phyloP scores from a whole-genome alignment of 2,329 filamentous ascomycete species.

The Neoscytalidium dimidiatum region DNA sequence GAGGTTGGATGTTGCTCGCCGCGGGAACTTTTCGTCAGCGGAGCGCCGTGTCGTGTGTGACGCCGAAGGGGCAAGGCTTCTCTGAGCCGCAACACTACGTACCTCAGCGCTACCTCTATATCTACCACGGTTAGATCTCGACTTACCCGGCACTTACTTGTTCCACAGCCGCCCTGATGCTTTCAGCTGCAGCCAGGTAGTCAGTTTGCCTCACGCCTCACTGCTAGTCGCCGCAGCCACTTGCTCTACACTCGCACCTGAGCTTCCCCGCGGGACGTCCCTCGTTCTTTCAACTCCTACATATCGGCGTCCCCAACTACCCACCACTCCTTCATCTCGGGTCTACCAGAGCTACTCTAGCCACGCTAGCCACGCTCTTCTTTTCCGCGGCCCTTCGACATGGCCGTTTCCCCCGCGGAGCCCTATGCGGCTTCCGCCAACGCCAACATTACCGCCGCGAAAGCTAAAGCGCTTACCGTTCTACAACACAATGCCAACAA shows the following conservation, averaged over 20 bases:
- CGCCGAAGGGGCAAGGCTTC: conserved; percentile 8
- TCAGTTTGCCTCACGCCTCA: not conserved
- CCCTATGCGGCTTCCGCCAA: conserved; percentile 15
- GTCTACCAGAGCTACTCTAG: conserved; percentile 15
- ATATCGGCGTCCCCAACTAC: conserved; percentile 20
- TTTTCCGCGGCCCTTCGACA: not conserved
- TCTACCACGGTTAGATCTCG: not conserved
- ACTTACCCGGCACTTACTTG: not conserved
- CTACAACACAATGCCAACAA: conserved; percentile 27
- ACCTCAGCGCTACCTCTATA: not conserved
- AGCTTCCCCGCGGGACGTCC: not conserved
- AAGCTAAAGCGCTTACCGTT: conserved; percentile 36
- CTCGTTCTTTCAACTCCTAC: conserved; percentile 4
- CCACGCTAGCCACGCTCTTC: not conserved
- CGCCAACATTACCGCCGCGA: conserved; percentile 21
- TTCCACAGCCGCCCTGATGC: not conserved
- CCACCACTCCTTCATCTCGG: too few relatives aligned
- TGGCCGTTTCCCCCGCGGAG: conserved; percentile 22
- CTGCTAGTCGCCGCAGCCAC: not conserved
- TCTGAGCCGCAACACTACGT: not conserved
- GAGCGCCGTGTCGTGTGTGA: not conserved
- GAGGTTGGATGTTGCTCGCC: conserved; percentile 11
- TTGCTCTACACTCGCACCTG: not conserved
- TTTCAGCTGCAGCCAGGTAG: not conserved
- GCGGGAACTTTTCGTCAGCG: conserved; percentile 20